These are phyloP conservation scores for Phytopythium aichiense DNA, from an alignment of 352 stramenopile genomes.

Conservation along the genomic window DNA sequence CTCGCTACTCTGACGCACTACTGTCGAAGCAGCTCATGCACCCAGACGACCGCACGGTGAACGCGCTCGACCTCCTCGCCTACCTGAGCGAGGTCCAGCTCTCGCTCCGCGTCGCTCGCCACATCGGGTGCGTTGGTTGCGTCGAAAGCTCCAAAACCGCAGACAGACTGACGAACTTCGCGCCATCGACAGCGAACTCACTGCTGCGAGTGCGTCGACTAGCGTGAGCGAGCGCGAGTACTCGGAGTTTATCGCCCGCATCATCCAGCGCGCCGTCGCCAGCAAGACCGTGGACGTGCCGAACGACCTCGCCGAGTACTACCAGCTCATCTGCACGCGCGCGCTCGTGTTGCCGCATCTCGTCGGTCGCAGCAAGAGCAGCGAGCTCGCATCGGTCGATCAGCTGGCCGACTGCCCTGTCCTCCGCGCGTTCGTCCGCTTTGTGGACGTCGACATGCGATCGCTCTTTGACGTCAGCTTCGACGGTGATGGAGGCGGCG, in stretches of 20 bases:
- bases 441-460: conserved; percentile 27
- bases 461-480: conserved; percentile 23
- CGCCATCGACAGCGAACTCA: conserved; percentile 1
- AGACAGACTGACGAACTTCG: not conserved
- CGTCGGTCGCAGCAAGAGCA: conserved; percentile 11
- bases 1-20: not conserved
- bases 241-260: conserved; percentile 18
- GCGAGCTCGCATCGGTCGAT: conserved; percentile 24
- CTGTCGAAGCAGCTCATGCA: conserved; percentile 4
- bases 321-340: conserved; percentile 54
- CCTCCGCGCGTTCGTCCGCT: conserved; percentile 40
- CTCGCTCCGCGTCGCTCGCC: conserved; percentile 19
- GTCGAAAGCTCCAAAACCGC: conserved; percentile 12
- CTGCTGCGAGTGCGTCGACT: conserved; percentile 9
- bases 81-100: conserved; percentile 42
- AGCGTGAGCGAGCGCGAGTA: conserved; percentile 29
- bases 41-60: conserved; percentile 29
- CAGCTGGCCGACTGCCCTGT: conserved; percentile 27
- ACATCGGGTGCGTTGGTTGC: not conserved
- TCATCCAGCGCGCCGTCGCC: conserved; percentile 15
- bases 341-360: conserved; percentile 45
- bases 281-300: conserved; percentile 18
- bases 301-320: conserved; percentile 50
- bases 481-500: not conserved
- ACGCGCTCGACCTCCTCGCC: conserved; percentile 38